phyloP scores from a whole-genome alignment of 2,329 filamentous ascomycete species.

The Diaporthe sp. region DNA sequence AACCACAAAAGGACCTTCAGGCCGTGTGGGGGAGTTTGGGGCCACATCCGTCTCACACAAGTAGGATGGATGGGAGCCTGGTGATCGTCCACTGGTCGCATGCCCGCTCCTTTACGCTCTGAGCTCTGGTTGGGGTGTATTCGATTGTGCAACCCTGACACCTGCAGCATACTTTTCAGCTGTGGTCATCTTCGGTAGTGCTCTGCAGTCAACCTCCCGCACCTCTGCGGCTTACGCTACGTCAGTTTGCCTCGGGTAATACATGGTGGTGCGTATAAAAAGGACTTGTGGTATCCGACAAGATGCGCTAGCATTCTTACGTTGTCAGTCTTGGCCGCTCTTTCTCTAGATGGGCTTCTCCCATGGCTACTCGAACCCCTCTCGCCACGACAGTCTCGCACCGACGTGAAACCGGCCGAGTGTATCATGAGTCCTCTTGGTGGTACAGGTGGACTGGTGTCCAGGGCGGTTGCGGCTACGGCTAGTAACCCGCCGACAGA shows the following conservation, averaged over 20 bases:
- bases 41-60: constrained; percentile 9
- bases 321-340: neutral
- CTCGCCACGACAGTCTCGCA: neutral
- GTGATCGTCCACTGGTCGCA: constrained; percentile 20
- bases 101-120: constrained; percentile 9
- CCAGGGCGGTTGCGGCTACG: neutral
- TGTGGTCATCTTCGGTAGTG: constrained; percentile 26
- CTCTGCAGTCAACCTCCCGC: constrained; percentile 7
- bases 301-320: neutral
- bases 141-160: neutral
- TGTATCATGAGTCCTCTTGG: constrained; percentile 36
- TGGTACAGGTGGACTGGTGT: constrained; percentile 2
- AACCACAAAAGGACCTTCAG: constrained; percentile 16
- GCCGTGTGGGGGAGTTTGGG: neutral
- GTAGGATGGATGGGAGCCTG: constrained; percentile 10
- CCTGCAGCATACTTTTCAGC: constrained; percentile 12
- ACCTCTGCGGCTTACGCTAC: constrained; percentile 23
- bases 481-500: constrained; percentile 29
- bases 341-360: neutral
- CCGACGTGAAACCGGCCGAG: neutral
- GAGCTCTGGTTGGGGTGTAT: constrained; percentile 19
- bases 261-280: constrained; percentile 1
- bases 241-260: constrained; percentile 5
- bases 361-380: constrained; percentile 4
- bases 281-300: constrained; percentile 16